These are phyloP conservation scores for Yamadazyma dushanensis DNA, from an alignment of 1,139 yeast species.

Conservation along the genomic window DNA sequence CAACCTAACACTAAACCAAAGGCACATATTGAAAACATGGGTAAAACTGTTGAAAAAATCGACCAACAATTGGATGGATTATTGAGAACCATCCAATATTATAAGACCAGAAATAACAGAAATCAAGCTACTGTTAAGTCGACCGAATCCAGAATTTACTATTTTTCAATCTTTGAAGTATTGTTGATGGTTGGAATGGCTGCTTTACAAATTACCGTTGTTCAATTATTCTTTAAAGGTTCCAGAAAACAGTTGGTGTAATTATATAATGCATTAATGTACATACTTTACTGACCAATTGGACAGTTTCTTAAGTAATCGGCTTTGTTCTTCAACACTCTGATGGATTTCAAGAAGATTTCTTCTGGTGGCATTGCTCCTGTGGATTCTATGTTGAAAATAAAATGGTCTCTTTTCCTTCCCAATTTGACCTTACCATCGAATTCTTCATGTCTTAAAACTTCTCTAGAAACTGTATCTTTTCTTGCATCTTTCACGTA, in stretches of 20 bases:
- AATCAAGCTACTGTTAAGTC: constrained; percentile 90
- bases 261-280: constrained; percentile 7
- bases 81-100: constrained; percentile 69
- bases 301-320: constrained; percentile 79
- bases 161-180: constrained; percentile 82
- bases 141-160: constrained; percentile 82
- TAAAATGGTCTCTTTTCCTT: constrained; percentile 87
- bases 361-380: constrained; percentile 98
- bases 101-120: constrained; percentile 89
- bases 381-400: constrained; percentile 89
- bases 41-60: constrained; percentile 55
- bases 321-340: constrained; percentile 83
- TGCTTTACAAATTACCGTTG: constrained; percentile 74
- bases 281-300: constrained; percentile 51
- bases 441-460: constrained; percentile 88
- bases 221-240: constrained; percentile 84
- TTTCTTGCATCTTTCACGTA: constrained; percentile 83
- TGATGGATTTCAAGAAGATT: constrained; percentile 85
- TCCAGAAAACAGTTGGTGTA: constrained; percentile 77
- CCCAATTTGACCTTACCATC: constrained; percentile 88
- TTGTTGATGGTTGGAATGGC: constrained; percentile 85
- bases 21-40: constrained; percentile 63
- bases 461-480: constrained; percentile 97
- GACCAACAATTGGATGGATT: constrained; percentile 69
- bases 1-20: constrained; percentile 58